Conservation (phyloP, 306 rosid species). For the Biancaea sappan region DNA sequence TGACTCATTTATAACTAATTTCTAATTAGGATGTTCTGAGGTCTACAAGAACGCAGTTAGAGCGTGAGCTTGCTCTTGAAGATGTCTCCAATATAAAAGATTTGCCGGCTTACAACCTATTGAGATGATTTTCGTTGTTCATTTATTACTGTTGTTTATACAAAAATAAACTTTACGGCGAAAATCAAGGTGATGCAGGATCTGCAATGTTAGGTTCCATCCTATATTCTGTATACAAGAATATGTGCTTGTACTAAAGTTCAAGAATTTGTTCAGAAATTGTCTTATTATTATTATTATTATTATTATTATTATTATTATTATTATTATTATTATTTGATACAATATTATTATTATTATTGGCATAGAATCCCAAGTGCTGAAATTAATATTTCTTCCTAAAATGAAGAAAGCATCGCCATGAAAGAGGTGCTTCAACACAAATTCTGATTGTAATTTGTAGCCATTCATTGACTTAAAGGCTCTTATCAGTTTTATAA, state of each 20-base stretch:
- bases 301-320: background rate
- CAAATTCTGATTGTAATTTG: background rate
- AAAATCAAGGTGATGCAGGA: conserved; percentile 15
- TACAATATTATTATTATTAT: background rate
- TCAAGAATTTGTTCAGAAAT: conserved; percentile 4
- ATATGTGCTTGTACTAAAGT: background rate
- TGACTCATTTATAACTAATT: background rate
- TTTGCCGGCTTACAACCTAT: conserved; percentile 81
- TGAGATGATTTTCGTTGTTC: conserved; percentile 53
- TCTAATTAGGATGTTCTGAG: conserved; percentile 73
- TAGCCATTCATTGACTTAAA: background rate
- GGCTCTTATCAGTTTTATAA: background rate
- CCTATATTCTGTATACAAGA: conserved; percentile 10
- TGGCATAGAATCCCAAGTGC: background rate
- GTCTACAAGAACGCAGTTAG: conserved; percentile 81
- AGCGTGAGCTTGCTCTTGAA: conserved; percentile 94
- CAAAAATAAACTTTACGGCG: background rate
- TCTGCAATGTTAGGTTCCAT: background rate
- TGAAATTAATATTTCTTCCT: background rate
- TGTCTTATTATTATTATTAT: background rate
- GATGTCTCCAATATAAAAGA: conserved; percentile 72
- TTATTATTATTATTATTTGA: background rate
- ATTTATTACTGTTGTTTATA: conserved; percentile 16
- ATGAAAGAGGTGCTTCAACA: background rate
- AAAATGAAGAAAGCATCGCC: background rate